Conservation (phyloP, 768 basidiomycete genomes). For the Leccinum truebloodii region DNA sequence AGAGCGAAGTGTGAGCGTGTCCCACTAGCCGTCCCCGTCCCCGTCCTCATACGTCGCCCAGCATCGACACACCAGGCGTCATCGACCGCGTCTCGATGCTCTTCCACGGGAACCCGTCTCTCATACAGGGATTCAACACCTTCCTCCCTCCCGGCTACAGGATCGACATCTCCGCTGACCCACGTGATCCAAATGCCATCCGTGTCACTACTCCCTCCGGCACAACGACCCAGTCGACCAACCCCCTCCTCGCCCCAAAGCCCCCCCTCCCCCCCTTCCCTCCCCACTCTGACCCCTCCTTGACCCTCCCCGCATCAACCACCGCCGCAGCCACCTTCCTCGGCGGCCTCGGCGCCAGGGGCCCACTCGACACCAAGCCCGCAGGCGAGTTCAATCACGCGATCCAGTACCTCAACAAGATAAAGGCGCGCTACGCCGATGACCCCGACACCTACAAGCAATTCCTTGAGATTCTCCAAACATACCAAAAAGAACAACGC, state of each 20-base stretch:
- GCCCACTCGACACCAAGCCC: slow-evolving; percentile 51
- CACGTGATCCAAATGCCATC: slow-evolving; percentile 68
- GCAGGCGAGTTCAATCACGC: slow-evolving; percentile 87
- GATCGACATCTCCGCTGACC: slow-evolving; percentile 81
- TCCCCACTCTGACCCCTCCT: slow-evolving; percentile 55
- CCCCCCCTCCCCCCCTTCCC: slow-evolving; percentile 24
- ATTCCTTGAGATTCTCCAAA: slow-evolving; percentile 85
- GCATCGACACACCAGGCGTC: slow-evolving; percentile 97
- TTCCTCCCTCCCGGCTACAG: slow-evolving; percentile 94
- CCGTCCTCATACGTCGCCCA: slow-evolving; percentile 34
- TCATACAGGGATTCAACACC: slow-evolving; percentile 98
- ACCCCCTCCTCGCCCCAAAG: slow-evolving; percentile 30
- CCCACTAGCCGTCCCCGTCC: not conserved
- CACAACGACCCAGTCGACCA: slow-evolving; percentile 66
- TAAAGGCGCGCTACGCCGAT: slow-evolving; percentile 86
- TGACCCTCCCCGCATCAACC: slow-evolving; percentile 49
- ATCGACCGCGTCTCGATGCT: slow-evolving; percentile 93
- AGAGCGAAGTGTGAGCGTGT: slow-evolving; percentile 80
- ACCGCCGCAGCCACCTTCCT: slow-evolving; percentile 67
- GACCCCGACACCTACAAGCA: slow-evolving; percentile 93
- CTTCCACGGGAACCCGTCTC: slow-evolving; percentile 84
- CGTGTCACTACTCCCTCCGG: slow-evolving; percentile 81
- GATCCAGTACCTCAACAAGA: slow-evolving; percentile 97
- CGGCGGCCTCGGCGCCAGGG: slow-evolving; percentile 54
- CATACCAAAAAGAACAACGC: slow-evolving; percentile 83